phyloP scores from a whole-genome alignment of 139 green algal genomes.

The Cymbomonas tetramitiformis region DNA sequence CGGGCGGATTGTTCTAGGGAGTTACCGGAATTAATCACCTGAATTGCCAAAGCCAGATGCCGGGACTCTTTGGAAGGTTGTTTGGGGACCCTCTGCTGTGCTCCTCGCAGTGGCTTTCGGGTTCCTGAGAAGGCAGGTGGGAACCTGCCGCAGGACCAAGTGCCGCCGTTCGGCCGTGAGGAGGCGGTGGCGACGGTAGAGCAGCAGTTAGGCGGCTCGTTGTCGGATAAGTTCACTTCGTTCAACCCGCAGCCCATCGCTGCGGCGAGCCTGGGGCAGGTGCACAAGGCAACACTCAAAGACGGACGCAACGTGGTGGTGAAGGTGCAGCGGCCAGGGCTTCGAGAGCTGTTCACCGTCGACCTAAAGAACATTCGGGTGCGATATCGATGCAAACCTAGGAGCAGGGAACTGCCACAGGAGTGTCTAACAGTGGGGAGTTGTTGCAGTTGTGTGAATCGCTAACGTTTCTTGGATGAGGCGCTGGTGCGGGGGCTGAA shows the following conservation, averaged over 20 bases:
- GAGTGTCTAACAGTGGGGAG: too few species aligned
- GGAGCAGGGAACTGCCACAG: too few species aligned
- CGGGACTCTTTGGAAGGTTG: too few species aligned
- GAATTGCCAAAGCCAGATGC: too few species aligned
- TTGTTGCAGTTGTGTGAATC: slow-evolving; percentile 41
- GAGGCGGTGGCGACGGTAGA: slow-evolving; percentile 70
- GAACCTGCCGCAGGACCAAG: slow-evolving; percentile 91
- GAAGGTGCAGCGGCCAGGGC: slow-evolving; percentile 90
- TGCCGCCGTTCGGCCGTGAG: slow-evolving; percentile 71
- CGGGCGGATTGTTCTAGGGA: too few species aligned
- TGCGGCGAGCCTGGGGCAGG: slow-evolving; percentile 76
- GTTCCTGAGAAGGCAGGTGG: too few species aligned
- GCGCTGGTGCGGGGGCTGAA: too few species aligned
- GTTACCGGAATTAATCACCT: too few species aligned
- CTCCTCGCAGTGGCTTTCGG: too few species aligned
- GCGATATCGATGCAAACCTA: too few species aligned
- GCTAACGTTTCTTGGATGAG: too few species aligned
- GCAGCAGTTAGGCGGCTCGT: slow-evolving; percentile 47
- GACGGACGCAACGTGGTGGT: slow-evolving; percentile 69
- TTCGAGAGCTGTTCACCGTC: slow-evolving; percentile 91
- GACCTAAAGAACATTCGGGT: slow-evolving; percentile 89
- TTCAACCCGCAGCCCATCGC: slow-evolving; percentile 79
- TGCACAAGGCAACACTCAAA: slow-evolving; percentile 65
- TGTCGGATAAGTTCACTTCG: slow-evolving; percentile 59
- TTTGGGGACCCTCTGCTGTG: too few species aligned